Conservation (phyloP, 179 eudicot genomes). For the Sideroxylon spinosum region DNA sequence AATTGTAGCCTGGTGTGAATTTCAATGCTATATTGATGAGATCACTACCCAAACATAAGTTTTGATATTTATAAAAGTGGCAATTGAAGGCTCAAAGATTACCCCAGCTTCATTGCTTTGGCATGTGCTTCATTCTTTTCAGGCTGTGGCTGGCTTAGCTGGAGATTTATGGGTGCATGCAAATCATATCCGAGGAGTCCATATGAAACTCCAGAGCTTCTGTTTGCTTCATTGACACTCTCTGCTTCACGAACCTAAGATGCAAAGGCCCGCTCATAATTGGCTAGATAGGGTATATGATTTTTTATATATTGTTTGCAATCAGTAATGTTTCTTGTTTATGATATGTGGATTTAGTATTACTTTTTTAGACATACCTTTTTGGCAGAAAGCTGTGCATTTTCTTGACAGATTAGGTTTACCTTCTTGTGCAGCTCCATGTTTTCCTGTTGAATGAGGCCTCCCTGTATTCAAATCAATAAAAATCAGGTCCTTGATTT, state of each 20-base stretch:
- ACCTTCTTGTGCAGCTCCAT: conserved; percentile 55
- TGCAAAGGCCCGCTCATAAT: conserved; percentile 5
- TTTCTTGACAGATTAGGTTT: conserved; percentile 38
- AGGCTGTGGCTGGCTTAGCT: conserved; percentile 54
- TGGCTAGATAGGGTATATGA: background rate
- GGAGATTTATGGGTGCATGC: conserved; percentile 43
- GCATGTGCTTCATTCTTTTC: conserved; percentile 34
- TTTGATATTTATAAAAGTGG: background rate
- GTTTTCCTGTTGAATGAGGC: conserved; percentile 54
- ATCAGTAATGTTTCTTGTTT: background rate
- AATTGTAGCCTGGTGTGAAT: conserved; percentile 39
- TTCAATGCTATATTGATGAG: background rate
- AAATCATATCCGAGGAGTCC: conserved; percentile 22
- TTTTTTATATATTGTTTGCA: background rate
- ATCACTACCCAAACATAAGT: background rate
- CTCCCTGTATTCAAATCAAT: conserved; percentile 39
- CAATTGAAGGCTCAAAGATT: conserved; percentile 14
- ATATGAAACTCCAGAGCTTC: conserved; percentile 28
- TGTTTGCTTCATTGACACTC: conserved; percentile 23
- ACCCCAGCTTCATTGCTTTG: conserved; percentile 49
- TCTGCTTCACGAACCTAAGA: conserved; percentile 44
- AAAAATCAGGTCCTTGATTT: conserved; percentile 23
- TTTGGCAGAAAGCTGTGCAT: conserved; percentile 40
- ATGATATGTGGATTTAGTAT: background rate
- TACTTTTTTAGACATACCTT: conserved; percentile 38